A percentile compares a stretch with the other conserved stretches of the same genome.
Conservation (phyloP, 441 rosid species). For the Metrosideros polymorpha region DNA sequence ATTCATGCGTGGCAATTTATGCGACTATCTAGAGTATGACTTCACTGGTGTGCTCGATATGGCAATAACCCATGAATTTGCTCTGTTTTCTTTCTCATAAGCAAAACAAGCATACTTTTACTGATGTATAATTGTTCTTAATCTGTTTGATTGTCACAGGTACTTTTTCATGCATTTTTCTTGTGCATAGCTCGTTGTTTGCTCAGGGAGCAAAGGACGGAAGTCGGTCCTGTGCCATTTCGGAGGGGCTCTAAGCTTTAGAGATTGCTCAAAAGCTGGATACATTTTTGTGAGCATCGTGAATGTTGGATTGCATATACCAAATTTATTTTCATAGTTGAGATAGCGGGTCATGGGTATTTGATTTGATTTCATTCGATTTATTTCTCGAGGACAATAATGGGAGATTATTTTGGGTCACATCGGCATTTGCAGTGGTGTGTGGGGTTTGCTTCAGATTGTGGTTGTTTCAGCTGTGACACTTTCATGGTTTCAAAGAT, state of each 20-base stretch:
- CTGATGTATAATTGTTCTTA: neutral
- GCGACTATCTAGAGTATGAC: neutral
- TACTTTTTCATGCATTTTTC: neutral
- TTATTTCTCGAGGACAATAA: neutral
- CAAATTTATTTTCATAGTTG: neutral
- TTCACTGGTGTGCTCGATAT: neutral
- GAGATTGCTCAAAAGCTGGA: neutral
- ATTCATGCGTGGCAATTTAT: neutral
- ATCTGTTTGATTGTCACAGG: neutral
- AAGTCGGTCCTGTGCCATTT: neutral
- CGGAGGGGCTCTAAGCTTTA: neutral
- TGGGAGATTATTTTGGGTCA: neutral
- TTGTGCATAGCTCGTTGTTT: neutral
- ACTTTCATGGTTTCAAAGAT: neutral
- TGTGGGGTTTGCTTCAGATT: neutral
- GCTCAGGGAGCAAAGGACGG: conserved; percentile 7
- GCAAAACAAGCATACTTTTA: neutral
- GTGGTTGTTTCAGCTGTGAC: neutral
- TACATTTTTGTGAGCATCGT: neutral
- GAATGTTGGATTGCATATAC: neutral
- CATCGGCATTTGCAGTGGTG: neutral
- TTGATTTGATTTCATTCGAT: neutral
- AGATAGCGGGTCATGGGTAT: neutral
- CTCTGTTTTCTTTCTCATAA: neutral
- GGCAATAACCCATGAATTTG: neutral